Conservation (phyloP, 2,329 filamentous ascomycete species). For the Stachybotrys elegans region DNA sequence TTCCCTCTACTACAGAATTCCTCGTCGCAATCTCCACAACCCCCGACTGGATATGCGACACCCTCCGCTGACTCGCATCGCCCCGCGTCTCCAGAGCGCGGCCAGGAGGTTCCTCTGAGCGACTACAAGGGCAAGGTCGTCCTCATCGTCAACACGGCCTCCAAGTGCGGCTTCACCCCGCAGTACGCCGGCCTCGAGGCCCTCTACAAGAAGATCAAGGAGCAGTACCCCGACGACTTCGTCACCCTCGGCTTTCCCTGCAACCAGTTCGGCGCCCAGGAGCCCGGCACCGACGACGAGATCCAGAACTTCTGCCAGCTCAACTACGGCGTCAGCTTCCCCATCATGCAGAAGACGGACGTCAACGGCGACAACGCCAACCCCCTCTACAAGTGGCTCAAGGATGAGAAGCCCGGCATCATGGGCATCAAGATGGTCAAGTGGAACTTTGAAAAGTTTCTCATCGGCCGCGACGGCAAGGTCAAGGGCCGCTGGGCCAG, state of each 20-base stretch:
- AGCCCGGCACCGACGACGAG: slow-evolving; percentile 76
- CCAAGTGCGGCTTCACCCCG: slow-evolving; percentile 97
- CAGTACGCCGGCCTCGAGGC: slow-evolving; percentile 89
- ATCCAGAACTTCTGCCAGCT: slow-evolving; percentile 83
- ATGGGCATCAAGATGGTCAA: slow-evolving; percentile 88
- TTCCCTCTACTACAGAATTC: not conserved
- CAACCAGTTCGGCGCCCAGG: slow-evolving; percentile 94
- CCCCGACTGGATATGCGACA: not conserved
- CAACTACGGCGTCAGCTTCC: slow-evolving; percentile 90
- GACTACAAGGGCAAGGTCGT: slow-evolving; percentile 87
- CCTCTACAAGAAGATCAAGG: slow-evolving; percentile 74
- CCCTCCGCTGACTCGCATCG: slow-evolving; percentile 11
- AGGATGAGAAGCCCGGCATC: slow-evolving; percentile 70
- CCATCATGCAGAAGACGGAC: slow-evolving; percentile 85
- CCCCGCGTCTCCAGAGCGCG: slow-evolving; percentile 37
- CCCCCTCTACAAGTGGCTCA: slow-evolving; percentile 75
- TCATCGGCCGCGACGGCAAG: slow-evolving; percentile 79
- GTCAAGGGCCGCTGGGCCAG: slow-evolving; percentile 85
- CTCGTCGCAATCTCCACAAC: not conserved
- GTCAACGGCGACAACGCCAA: slow-evolving; percentile 83
- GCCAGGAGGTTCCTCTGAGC: slow-evolving; percentile 62
- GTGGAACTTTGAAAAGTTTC: slow-evolving; percentile 99
- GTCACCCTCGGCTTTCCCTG: slow-evolving; percentile 92
- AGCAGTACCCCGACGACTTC: slow-evolving; percentile 69
- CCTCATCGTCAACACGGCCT: slow-evolving; percentile 94